Evolutionary conservation across 2,329 filamentous ascomycete genomes (phyloP).

Genomic region (Venturiaceae sp.): DNA sequence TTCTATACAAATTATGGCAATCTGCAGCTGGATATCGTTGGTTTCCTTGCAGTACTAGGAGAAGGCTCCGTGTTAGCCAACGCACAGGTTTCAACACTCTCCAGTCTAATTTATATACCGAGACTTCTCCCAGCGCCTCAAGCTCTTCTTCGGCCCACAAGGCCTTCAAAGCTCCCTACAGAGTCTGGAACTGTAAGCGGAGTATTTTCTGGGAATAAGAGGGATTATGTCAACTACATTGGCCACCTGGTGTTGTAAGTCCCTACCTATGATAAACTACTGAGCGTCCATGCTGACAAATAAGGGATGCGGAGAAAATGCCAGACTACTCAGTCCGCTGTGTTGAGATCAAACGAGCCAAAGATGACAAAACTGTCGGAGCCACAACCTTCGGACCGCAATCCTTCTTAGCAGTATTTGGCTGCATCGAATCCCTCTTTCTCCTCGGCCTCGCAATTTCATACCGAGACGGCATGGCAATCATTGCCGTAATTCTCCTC

Average conservation of each 20-base stretch:
- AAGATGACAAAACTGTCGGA: slow-evolving; percentile 24
- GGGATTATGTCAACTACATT: slow-evolving; percentile 37
- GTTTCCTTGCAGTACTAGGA: slow-evolving; percentile 42
- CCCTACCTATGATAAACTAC: slow-evolving; percentile 17
- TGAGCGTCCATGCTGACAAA: slow-evolving; percentile 8
- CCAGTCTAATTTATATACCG: slow-evolving; percentile 37
- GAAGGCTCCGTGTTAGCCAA: slow-evolving; percentile 41
- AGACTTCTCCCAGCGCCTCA: slow-evolving; percentile 41
- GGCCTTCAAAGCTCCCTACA: slow-evolving; percentile 31
- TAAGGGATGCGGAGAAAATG: slow-evolving; percentile 22
- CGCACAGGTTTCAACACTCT: slow-evolving; percentile 40
- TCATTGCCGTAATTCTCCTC: slow-evolving; percentile 36
- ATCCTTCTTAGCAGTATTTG: slow-evolving; percentile 33
- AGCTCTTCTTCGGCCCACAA: slow-evolving; percentile 36
- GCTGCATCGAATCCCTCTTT: slow-evolving; percentile 30
- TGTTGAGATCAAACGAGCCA: slow-evolving; percentile 25
- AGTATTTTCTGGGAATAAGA: slow-evolving; percentile 37
- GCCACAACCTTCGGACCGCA: slow-evolving; percentile 35
- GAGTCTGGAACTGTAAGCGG: slow-evolving; percentile 31
- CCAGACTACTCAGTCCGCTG: slow-evolving; percentile 29
- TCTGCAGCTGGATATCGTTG: slow-evolving; percentile 45
- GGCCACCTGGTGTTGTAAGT: slow-evolving; percentile 31
- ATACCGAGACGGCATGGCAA: slow-evolving; percentile 38
- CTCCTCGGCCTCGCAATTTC: slow-evolving; percentile 35
- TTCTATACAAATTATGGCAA: slow-evolving; percentile 16